A percentile compares a stretch with the other conserved stretches of the same genome.
These are phyloP conservation scores for Lasiodiplodia theobromae DNA, from an alignment of 2,329 filamentous ascomycete species.

Conservation along the genomic window DNA sequence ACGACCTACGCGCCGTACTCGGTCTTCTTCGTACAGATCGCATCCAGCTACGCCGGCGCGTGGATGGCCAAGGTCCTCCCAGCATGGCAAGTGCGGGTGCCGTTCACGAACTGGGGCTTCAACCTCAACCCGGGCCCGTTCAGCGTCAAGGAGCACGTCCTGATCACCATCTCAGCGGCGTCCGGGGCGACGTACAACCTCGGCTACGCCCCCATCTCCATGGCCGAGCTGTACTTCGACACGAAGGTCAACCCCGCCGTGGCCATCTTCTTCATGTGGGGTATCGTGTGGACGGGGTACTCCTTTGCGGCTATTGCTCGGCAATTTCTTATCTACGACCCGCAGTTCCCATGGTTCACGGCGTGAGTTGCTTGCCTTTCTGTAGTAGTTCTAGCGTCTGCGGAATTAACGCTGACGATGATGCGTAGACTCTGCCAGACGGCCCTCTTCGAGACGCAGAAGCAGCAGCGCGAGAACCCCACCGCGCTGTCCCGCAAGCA, in stretches of 20 bases:
- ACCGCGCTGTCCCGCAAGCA: constrained; percentile 54
- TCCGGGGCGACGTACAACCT: constrained; percentile 43
- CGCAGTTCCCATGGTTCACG: constrained; percentile 58
- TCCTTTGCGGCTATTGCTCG: constrained; percentile 65
- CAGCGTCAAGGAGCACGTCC: constrained; percentile 64
- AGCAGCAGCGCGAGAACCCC: constrained; percentile 59
- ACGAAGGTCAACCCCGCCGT: constrained; percentile 60
- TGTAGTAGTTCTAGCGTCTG: neutral
- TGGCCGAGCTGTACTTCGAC: constrained; percentile 66
- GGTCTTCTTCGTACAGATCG: constrained; percentile 68
- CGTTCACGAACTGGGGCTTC: constrained; percentile 58
- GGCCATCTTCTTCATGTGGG: constrained; percentile 67
- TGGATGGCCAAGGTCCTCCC: constrained; percentile 62
- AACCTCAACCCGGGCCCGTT: constrained; percentile 65
- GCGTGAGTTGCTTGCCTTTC: neutral
- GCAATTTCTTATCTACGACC: constrained; percentile 65
- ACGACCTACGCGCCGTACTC: constrained; percentile 66
- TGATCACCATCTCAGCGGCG: constrained; percentile 57
- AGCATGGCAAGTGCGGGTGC: constrained; percentile 55
- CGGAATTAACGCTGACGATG: neutral
- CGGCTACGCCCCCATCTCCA: constrained; percentile 58
- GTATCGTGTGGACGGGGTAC: constrained; percentile 65
- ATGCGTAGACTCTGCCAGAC: constrained; percentile 51
- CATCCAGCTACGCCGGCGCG: constrained; percentile 62
- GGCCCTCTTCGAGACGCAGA: constrained; percentile 65